Evolutionary conservation across 2,329 filamentous ascomycete genomes (phyloP), one percentile per base, ranked within the genome.

Genomic region (Teratosphaeria destructans): DNA sequence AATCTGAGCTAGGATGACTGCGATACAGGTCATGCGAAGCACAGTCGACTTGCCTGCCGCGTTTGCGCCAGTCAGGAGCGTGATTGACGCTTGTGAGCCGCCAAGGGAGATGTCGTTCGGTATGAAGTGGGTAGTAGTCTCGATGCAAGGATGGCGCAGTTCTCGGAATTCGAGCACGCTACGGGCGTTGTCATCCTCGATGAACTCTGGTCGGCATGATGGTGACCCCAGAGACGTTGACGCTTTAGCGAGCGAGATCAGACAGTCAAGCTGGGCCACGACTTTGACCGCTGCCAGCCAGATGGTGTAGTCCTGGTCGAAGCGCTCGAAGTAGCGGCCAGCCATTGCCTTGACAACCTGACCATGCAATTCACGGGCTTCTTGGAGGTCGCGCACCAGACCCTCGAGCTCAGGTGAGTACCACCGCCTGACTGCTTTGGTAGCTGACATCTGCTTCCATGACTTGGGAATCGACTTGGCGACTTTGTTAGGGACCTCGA

Each of bases 391-490:
- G 56, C 93, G 87, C 26, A 99, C 91, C 2, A 96, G 82, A 32
- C 82, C 80, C 14, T 88, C 88, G 14, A 97, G 81, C 68, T 95
- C 88, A 1, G 86, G 82, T 66, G 92, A 95, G 77, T 97, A 99
- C 78, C 93, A 99, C 0, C 94, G 87, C 75, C 95, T 96, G 69
- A 95, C 89, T 59, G 87, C 85, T 63, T 88, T 84, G 0, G 94
- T 97, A 0, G 92, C 88, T 4, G 94, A 97, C 91, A 97, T 96
- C 71, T 97, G 93, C 63, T 91, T 86, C 92, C 94, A 99, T 67
- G 79, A 84, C 65, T 88, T 88, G 0, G 94, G 94, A 2, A 99
- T 77, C 4, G 66, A 66, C 60, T 76, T 85, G 73, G 95, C 96
- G 69, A 89, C 77, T 73, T 94, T 95, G 68, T 82, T 78, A 0